A percentile compares a stretch with the other conserved stretches of the same genome.
Conservation (phyloP, 768 basidiomycete genomes). For the Pholiota molesta region DNA sequence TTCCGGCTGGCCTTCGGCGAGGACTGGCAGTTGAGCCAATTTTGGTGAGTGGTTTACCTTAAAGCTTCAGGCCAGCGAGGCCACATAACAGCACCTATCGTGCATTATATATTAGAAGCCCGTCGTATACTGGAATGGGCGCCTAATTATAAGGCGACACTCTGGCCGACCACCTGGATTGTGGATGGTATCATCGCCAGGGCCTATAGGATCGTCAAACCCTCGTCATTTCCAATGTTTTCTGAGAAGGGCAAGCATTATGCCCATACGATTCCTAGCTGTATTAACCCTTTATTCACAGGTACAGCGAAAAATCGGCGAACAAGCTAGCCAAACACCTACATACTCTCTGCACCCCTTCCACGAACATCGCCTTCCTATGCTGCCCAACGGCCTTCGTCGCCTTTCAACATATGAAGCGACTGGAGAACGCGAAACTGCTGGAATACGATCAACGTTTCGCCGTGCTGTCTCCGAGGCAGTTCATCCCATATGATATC, state of each 20-base stretch:
- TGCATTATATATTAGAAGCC: background rate
- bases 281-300: constrained; percentile 22
- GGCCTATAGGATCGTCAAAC: background rate
- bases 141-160: background rate
- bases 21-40: constrained; percentile 55
- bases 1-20: constrained; percentile 46
- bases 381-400: constrained; percentile 52
- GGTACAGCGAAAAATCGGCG: constrained; percentile 47
- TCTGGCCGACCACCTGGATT: background rate
- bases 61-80: background rate
- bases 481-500: constrained; percentile 47
- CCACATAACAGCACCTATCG: background rate
- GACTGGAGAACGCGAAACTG: constrained; percentile 34
- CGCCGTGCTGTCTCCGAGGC: constrained; percentile 37
- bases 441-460: constrained; percentile 49
- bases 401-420: constrained; percentile 45
- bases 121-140: background rate
- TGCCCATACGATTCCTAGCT: constrained; percentile 16
- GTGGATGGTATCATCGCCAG: background rate
- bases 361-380: constrained; percentile 42
- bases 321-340: constrained; percentile 36
- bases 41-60: constrained; percentile 41
- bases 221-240: background rate
- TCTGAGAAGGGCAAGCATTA: constrained; percentile 18
- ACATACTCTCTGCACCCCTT: constrained; percentile 33